Evolutionary conservation across 1,284 basidiomycete genomes (phyloP).

Genomic region (Bjerkandera adusta): DNA sequence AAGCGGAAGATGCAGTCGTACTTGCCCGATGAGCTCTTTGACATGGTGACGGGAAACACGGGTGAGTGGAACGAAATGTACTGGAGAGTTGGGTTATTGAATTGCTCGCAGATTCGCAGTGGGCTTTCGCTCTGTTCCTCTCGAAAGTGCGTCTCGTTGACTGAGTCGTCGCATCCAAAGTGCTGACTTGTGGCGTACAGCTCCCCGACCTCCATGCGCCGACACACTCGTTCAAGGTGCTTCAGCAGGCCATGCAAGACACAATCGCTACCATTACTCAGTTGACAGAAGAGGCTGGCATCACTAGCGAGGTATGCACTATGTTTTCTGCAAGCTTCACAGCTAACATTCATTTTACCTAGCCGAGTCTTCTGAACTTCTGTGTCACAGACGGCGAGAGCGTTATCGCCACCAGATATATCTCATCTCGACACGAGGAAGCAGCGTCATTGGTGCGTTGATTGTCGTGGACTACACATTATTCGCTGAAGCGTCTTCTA

Average conservation of each 20-base stretch:
- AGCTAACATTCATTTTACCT: constrained; percentile 15
- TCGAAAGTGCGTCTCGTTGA: constrained; percentile 69
- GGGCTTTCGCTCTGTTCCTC: constrained; percentile 90
- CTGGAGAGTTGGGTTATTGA: too few species aligned
- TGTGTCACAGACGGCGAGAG: constrained; percentile 93
- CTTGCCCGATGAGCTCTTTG: constrained; percentile 81
- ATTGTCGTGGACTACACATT: not conserved
- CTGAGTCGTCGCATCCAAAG: not conserved
- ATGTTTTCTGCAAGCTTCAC: constrained; percentile 5
- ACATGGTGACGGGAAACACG: constrained; percentile 89
- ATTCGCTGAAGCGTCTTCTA: constrained; percentile 27
- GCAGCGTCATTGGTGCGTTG: constrained; percentile 80
- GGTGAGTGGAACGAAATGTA: too few species aligned
- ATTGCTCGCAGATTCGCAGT: constrained; percentile 75
- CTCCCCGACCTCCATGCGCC: constrained; percentile 77
- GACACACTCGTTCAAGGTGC: constrained; percentile 58
- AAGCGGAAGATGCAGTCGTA: constrained; percentile 78
- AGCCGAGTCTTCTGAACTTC: constrained; percentile 95
- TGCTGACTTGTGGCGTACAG: too few species aligned
- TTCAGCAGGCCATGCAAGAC: constrained; percentile 83
- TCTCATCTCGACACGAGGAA: constrained; percentile 88
- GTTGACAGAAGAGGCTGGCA: constrained; percentile 71
- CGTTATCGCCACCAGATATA: constrained; percentile 93
- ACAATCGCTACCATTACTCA: constrained; percentile 80
- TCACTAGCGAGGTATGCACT: constrained; percentile 62